Evolutionary conservation across 2,329 filamentous ascomycete genomes (phyloP), one percentile per base, ranked within the genome.

Genomic region (Sporothrix mexicana): DNA sequence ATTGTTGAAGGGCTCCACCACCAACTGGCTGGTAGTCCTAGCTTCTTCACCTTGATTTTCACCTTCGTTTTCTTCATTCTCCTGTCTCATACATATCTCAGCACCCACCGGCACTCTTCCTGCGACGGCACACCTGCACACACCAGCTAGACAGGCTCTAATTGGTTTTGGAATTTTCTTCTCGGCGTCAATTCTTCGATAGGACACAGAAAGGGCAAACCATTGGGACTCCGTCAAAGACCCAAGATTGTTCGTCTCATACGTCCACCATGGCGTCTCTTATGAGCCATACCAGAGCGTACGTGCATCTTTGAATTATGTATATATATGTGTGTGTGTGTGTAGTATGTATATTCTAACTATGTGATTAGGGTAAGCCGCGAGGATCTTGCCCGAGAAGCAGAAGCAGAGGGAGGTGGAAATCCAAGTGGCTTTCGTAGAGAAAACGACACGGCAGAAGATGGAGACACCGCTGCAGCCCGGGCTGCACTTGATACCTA

Each of bases 401-500:
- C 41, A 20, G 71, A 69, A 45, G 70, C 69, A 12, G 69, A 64
- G 3, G 64, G 17, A 3, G 70, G 64, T 30, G 45, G 61, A 25
- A 66, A 30, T 23, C 23, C 55, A 3, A 20, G 2, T 0, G 15
- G 12, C 12, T 36, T 36, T 2, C 43, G 9, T 5, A 61, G 17
- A 15, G 36, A 25, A 0, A 10, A 51, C 45, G 69, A 59, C 17
- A 6, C 17, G 5, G 20, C 15, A 3, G 71, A 70, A 9, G 36
- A 43, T 9, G 67, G 36, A 15, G 62, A 59, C 2, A 71, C 71
- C 0, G 67, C 53, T 0, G 73, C 71, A 0, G 70, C 73, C 2
- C 74, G 72, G 0, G 74, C 75, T 1, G 75, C 75, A 1, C 67
- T 76, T 1, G 74, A 74, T 10, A 72, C 72, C n/a, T 75, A 74